Evolutionary conservation across 768 basidiomycete species (phyloP).

Genomic region (Rhizopogon salebrosus): DNA sequence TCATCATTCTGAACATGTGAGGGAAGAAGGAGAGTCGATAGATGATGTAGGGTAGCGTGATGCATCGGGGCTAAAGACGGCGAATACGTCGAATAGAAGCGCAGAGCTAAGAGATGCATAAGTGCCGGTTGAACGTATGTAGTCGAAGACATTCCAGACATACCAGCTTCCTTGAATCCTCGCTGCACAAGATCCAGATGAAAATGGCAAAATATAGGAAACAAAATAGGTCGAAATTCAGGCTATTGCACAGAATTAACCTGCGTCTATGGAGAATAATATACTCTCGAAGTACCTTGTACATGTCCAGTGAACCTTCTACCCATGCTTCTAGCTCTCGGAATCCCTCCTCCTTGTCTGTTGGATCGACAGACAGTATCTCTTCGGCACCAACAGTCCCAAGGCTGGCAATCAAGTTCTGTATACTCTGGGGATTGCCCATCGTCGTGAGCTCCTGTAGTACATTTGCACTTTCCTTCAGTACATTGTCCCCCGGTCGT

Average conservation of each 20-base stretch:
- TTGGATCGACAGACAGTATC: conserved; percentile 73
- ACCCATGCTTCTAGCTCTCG: conserved; percentile 85
- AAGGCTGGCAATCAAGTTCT: conserved; percentile 71
- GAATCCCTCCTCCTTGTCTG: conserved; percentile 83
- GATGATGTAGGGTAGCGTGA: conserved; percentile 62
- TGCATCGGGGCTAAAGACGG: conserved; percentile 62
- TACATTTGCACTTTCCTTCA: conserved; percentile 63
- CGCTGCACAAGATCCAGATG: conserved; percentile 91
- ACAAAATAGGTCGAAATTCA: conserved; percentile 89
- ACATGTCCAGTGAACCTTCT: conserved; percentile 88
- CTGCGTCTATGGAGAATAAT: not conserved
- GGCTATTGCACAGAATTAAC: conserved; percentile 49
- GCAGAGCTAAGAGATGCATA: conserved; percentile 45
- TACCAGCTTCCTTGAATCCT: conserved; percentile 87
- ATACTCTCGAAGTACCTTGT: conserved; percentile 50
- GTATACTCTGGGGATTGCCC: conserved; percentile 68
- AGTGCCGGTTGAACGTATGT: conserved; percentile 3
- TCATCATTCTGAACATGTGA: conserved; percentile 82
- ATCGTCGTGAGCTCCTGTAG: conserved; percentile 63
- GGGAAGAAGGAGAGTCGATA: conserved; percentile 77
- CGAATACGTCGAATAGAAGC: conserved; percentile 72
- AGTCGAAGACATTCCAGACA: conserved; percentile 19
- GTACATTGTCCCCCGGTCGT: conserved; percentile 61
- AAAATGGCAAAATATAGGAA: conserved; percentile 96
- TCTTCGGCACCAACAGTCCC: conserved; percentile 81